Percentiles rank a stretch among this genome's conserved stretches.
phyloP scores from a whole-genome alignment of 1,139 yeast genomes.

The Pneumocystis murina region DNA sequence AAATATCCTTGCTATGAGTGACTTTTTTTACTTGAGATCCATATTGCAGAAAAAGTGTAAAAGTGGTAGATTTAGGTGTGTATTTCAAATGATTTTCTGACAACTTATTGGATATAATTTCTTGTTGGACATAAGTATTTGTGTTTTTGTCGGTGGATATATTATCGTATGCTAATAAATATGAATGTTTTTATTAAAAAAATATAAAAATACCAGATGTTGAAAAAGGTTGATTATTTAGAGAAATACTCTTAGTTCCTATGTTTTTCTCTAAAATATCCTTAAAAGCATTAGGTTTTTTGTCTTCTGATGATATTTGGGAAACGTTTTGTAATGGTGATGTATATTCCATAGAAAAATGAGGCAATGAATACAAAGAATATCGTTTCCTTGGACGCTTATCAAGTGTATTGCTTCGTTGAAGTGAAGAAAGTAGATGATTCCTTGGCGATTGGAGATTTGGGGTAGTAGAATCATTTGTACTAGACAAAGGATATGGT shows the following conservation, averaged over 20 bases:
- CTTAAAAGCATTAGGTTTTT: neutral
- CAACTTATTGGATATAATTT: conserved; percentile 2
- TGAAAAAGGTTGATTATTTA: neutral
- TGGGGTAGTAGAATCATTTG: neutral
- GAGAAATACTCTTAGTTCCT: neutral
- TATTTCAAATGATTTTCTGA: conserved; percentile 4
- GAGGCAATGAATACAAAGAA: conserved; percentile 49
- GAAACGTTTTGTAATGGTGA: conserved; percentile 7
- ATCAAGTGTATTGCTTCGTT: conserved; percentile 65
- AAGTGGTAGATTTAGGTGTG: neutral
- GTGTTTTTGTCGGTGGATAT: neutral
- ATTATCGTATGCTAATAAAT: neutral
- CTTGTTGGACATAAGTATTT: neutral
- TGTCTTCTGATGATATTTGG: neutral
- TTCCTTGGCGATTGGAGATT: conserved; percentile 2
- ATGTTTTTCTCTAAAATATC: neutral
- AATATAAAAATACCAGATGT: neutral
- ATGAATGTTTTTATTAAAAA: neutral
- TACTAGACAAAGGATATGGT: conserved; percentile 2
- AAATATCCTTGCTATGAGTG: conserved; percentile 32
- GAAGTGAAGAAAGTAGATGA: conserved; percentile 45
- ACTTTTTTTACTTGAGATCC: conserved; percentile 52
- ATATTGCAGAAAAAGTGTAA: conserved; percentile 39
- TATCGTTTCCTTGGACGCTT: conserved; percentile 84
- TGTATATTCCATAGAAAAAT: conserved; percentile 14